Evolutionary conservation across 176 grass and related monocot species (phyloP).

Genomic region (Zea mays): DNA sequence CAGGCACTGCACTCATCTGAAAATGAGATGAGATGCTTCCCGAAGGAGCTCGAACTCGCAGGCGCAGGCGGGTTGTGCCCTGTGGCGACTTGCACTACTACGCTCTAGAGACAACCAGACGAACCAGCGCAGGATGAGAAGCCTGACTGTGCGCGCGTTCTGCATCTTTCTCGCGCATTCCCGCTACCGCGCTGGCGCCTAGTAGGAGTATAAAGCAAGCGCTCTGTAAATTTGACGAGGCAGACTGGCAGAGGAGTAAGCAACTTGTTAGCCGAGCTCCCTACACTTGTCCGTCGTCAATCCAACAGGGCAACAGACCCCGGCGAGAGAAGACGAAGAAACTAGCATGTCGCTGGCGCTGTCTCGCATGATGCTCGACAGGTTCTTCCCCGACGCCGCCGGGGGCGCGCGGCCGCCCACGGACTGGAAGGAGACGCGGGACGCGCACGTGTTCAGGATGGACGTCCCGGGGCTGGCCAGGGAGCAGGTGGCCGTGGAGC

Average conservation of each 20-base stretch:
- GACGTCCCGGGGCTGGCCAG: slow-evolving; percentile 57
- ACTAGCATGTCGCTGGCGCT: slow-evolving; percentile 26
- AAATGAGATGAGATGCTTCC: background rate
- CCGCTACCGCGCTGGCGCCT: background rate
- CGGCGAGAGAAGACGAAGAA: background rate
- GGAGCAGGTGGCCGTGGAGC: slow-evolving; percentile 56
- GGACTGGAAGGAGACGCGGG: slow-evolving; percentile 70
- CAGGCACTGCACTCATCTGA: too few relatives aligned
- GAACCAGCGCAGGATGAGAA: background rate
- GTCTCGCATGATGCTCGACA: slow-evolving; percentile 33
- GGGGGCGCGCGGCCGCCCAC: slow-evolving; percentile 32
- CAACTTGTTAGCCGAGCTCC: background rate
- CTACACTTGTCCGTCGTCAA: background rate
- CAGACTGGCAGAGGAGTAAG: background rate
- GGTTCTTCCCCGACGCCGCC: slow-evolving; percentile 37
- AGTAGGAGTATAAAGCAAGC: slow-evolving; percentile 1
- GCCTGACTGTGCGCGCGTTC: background rate
- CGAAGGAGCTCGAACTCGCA: slow-evolving; percentile 7
- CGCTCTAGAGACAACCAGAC: slow-evolving; percentile 8
- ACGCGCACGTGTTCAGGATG: slow-evolving; percentile 55
- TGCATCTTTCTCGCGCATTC: background rate
- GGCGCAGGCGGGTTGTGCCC: background rate
- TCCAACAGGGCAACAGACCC: background rate
- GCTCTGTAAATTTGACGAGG: background rate
- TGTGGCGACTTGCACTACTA: background rate